Evolutionary conservation across 495 filamentous ascomycete species (phyloP).

Genomic region (Aspergillus funiculosus): DNA sequence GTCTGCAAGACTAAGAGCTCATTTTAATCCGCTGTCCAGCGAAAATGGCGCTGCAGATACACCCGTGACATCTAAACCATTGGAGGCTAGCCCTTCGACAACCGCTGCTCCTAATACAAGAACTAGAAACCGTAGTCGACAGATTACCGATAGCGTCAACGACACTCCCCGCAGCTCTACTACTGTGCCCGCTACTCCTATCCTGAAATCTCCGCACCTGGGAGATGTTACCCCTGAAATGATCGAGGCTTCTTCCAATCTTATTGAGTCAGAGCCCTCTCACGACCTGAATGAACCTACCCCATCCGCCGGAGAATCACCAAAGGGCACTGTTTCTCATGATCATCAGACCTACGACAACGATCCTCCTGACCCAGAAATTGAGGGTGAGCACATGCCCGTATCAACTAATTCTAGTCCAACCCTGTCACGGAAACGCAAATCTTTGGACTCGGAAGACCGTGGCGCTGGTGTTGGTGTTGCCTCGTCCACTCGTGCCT

Average conservation of each 20-base stretch:
- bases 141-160: conserved; percentile 8
- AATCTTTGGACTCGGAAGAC: conserved; percentile 26
- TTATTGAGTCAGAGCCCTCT: conserved; percentile 1
- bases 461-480: conserved; percentile 14
- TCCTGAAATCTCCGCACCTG: conserved; percentile 11
- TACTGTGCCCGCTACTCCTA: not conserved
- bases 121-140: conserved; percentile 17
- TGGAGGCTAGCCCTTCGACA: conserved; percentile 14
- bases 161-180: conserved; percentile 1
- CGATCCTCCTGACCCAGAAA: not conserved
- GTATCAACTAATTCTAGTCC: conserved; percentile 12
- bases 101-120: conserved; percentile 12
- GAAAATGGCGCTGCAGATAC: conserved; percentile 25
- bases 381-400: not conserved
- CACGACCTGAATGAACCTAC: not conserved
- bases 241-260: not conserved
- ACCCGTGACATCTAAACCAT: conserved; percentile 7
- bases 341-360: conserved; percentile 5
- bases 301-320: conserved; percentile 5
- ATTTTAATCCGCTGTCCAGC: conserved; percentile 12
- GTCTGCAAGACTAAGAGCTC: conserved; percentile 31
- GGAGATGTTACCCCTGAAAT: conserved; percentile 4
- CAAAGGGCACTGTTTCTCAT: conserved; percentile 10
- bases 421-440: conserved; percentile 26
- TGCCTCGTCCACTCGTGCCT: conserved; percentile 12